phyloP scores from a whole-genome alignment of 768 basidiomycete species.

The Suillus sp. region DNA sequence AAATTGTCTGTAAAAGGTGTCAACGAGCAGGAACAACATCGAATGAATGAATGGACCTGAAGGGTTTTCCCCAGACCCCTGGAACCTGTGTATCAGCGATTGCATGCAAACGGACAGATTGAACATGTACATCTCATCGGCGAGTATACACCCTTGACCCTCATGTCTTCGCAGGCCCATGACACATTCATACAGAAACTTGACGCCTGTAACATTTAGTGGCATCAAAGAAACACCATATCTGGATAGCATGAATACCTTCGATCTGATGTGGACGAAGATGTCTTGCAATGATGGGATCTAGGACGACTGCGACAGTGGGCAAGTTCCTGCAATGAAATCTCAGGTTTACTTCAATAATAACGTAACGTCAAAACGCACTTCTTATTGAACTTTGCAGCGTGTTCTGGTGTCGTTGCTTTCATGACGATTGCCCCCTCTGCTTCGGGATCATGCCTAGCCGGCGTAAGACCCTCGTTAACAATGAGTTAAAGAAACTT shows the following conservation, averaged over 20 bases:
- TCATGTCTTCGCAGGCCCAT: conserved; percentile 94
- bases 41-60: conserved; percentile 47
- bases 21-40: conserved; percentile 11
- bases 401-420: conserved; percentile 66
- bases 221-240: neutral
- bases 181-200: conserved; percentile 93
- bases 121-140: conserved; percentile 83
- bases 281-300: conserved; percentile 75
- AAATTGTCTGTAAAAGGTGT: conserved; percentile 65
- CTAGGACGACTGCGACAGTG: conserved; percentile 83
- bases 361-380: conserved; percentile 31
- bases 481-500: conserved; percentile 25
- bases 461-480: neutral
- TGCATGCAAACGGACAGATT: neutral
- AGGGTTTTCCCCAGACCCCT: conserved; percentile 98
- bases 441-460: conserved; percentile 75
- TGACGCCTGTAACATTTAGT: conserved; percentile 51
- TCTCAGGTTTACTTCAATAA: conserved; percentile 7
- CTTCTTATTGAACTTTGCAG: conserved; percentile 71
- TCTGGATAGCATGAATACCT: conserved; percentile 44
- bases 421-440: conserved; percentile 88
- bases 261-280: conserved; percentile 91
- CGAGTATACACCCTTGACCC: conserved; percentile 92
- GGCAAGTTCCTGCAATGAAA: conserved; percentile 51
- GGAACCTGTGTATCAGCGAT: conserved; percentile 16